Evolutionary conservation across 2,329 filamentous ascomycete genomes (phyloP), one percentile per base, ranked within the genome.

Genomic region (Neonectria punicea): DNA sequence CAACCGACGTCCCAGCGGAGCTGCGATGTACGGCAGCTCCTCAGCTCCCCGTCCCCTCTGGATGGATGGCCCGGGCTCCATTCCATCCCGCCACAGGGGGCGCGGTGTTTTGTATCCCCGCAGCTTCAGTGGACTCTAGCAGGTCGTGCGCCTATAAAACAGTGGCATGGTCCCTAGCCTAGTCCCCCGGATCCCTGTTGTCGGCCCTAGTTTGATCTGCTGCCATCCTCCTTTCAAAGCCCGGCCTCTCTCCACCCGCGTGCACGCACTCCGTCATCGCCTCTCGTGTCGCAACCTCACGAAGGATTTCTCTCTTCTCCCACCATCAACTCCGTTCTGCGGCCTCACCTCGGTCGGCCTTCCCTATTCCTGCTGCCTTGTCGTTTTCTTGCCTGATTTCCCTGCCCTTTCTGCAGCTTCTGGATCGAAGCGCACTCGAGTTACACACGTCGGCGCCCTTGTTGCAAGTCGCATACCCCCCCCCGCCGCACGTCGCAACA

Each of bases 381-480:
- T 43, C 18, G n/a, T 20, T 43, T 7, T 16, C 39, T n/a, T 8
- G 36, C 16, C 39, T 43, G 39, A 18, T 43, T 43, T 20, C 4
- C n/a, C n/a, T 8, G 5, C 7, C n/a, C 39, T 9, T 28, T 51
- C 30, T 34, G n/a, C 49, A 18, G 8, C 16, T 36, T 51, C 28
- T 34, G 20, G 10, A 51, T 34, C 49, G n/a, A 51, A 51, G 30
- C 30, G n/a, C n/a, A 34, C 9, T n/a, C 4, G 28, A 13, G 49
- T 22, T 51, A n/a, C 28, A 32, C 32, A 34, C 49, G 18, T 10
- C n/a, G 30, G 4, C 49, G n/a, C 49, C 49, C n/a, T 18, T 18
- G 49, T n/a, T 7, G n/a, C 28, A 34, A 20, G 32, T 66, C 53
- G 53, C 61, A 70, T 58, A 58, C 57, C 55, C 46, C 60, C 30